Evolutionary conservation across 495 filamentous ascomycete species (phyloP), one percentile per base, ranked within the genome.

Genomic region (Penicillium roqueforti): DNA sequence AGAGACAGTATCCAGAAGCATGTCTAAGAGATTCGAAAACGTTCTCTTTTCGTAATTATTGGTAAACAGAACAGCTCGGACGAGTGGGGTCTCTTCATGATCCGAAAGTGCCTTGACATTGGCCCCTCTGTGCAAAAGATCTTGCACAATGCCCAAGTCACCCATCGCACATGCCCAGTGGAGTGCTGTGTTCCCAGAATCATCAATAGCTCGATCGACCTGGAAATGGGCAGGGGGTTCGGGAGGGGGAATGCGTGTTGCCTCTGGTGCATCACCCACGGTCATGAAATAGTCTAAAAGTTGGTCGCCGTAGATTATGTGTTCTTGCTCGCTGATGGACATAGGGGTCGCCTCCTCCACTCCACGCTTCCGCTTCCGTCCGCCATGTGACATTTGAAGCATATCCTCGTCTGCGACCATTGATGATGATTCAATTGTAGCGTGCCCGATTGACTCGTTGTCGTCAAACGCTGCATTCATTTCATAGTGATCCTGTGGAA

Each of bases 141-240:
- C 83, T 65, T 84, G 88, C 51, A 97, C 89, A 28, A 97, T 88
- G 25, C 90, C 87, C 16, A 97, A 73, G 62, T 98, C 93, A 37
- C 92, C 93, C 93, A 98, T 97, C n/a, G 93, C 87, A 53, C 89
- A 87, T 16, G 91, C 93, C 93, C 93, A 98, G 65, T 98, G 93
- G 52, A 98, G 78, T 3, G 91, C 91, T 3, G 88, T 92, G 60
- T 97, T 91, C 4, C 83, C 82, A 45, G 92, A 89, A 18, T 88
- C 84, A 61, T 98, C 93, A 59, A 98, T 96, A 25, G 84, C 73
- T 65, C 89, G 87, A 71, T 97, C 85, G 13, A 95, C 83, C 55
- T 95, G 83, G 65, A 93, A 95, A 59, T 89, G 84, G 14, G 80
- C 68, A 0, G 93, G 93, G 7, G 92, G 90, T 38, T 85, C 78